Evolutionary conservation across 768 basidiomycete genomes (phyloP).

Genomic region (Collybiopsis confluens): DNA sequence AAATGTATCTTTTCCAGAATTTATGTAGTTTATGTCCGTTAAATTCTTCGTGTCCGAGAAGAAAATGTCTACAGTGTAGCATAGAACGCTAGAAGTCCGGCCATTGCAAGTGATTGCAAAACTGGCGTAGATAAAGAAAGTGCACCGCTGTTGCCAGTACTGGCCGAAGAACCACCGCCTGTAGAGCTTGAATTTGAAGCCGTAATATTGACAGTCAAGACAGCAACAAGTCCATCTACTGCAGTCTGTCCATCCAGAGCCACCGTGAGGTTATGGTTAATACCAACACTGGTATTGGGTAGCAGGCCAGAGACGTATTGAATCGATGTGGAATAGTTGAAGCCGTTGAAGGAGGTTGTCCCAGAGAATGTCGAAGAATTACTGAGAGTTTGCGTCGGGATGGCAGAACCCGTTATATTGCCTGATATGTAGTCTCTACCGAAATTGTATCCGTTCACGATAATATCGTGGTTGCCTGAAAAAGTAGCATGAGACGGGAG

Average conservation of each 20-base stretch:
- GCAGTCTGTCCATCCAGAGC: conserved; percentile 43
- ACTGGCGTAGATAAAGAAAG: not conserved
- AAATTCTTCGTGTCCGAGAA: too few species aligned
- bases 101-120: not conserved
- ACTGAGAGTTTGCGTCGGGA: conserved; percentile 45
- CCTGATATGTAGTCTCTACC: conserved; percentile 86
- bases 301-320: conserved; percentile 67
- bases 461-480: conserved; percentile 66
- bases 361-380: conserved; percentile 61
- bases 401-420: conserved; percentile 61
- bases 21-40: too few species aligned
- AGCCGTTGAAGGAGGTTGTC: conserved; percentile 57
- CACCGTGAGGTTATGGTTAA: conserved; percentile 67
- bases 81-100: not conserved
- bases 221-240: conserved; percentile 78
- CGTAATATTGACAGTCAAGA: conserved; percentile 33
- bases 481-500: not conserved
- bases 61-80: not conserved
- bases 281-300: conserved; percentile 60
- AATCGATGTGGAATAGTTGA: conserved; percentile 68
- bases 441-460: conserved; percentile 76
- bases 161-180: not conserved
- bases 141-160: not conserved
- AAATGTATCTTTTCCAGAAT: too few species aligned
- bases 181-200: not conserved